A percentile compares a stretch with the other conserved stretches of the same genome.
Conservation (phyloP, 164 flowering plant genomes). For the Aristolochia contorta region DNA sequence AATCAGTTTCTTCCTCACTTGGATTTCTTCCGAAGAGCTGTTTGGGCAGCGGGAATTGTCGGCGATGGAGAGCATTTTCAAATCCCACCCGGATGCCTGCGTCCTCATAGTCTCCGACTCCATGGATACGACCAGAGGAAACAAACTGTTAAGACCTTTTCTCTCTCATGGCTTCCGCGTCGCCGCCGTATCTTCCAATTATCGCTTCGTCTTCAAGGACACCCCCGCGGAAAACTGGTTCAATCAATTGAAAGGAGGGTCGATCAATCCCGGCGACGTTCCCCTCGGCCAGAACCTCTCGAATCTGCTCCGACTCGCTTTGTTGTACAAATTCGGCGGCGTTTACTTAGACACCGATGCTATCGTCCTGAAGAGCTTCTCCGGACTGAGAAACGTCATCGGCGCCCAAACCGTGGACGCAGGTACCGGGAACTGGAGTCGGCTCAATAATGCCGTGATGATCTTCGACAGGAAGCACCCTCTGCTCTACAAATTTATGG, state of each 20-base stretch:
- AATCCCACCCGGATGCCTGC: conserved; percentile 65
- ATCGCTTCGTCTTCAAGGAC: conserved; percentile 36
- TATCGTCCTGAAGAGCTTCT: conserved; percentile 51
- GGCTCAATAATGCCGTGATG: conserved; percentile 91
- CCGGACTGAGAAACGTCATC: conserved; percentile 44
- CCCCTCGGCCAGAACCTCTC: conserved; percentile 85
- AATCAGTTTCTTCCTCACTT: conserved; percentile 71
- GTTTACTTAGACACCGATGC: conserved; percentile 78
- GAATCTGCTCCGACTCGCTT: conserved; percentile 64
- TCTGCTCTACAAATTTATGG: conserved; percentile 54
- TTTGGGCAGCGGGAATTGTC: conserved; percentile 50
- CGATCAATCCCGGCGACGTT: conserved; percentile 58
- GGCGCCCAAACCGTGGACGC: conserved; percentile 72
- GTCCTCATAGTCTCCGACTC: conserved; percentile 56
- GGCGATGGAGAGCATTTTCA: conserved; percentile 58
- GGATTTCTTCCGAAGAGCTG: conserved; percentile 64
- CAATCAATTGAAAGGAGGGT: conserved; percentile 34
- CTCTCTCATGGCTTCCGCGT: conserved; percentile 35
- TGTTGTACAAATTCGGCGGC: conserved; percentile 78
- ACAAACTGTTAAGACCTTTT: conserved; percentile 39
- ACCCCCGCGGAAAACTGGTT: conserved; percentile 64
- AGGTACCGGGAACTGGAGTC: conserved; percentile 54
- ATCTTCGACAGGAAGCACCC: conserved; percentile 76
- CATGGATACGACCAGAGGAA: conserved; percentile 49
- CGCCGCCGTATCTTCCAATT: conserved; percentile 59